A percentile compares a stretch with the other conserved stretches of the same genome.
Evolutionary conservation across 106 monocot genomes (phyloP).

Genomic region (Dendrobium chrysotoxum): DNA sequence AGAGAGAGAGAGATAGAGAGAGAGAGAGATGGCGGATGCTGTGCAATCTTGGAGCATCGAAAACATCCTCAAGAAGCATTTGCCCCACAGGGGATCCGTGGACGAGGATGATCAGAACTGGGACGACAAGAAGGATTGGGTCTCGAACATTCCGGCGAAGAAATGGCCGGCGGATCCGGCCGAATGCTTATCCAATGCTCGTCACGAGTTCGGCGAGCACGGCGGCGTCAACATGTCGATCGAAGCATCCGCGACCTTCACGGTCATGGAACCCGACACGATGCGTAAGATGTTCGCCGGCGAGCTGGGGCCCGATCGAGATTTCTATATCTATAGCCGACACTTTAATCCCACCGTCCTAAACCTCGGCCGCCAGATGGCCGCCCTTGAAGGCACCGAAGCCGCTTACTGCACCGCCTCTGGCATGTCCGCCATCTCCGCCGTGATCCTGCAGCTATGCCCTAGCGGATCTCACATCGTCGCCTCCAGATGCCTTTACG

Average conservation of each 20-base stretch:
- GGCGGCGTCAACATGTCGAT: conserved; percentile 99
- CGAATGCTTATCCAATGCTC: conserved; percentile 53
- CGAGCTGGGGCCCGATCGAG: conserved; percentile 87
- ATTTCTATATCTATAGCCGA: conserved; percentile 91
- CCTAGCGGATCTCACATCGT: conserved; percentile 79
- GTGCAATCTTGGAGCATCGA: conserved; percentile 2
- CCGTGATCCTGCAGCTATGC: conserved; percentile 70
- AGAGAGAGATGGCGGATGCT: conserved; percentile 4
- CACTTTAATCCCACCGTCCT: conserved; percentile 97
- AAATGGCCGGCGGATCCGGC: conserved; percentile 48
- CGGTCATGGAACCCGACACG: conserved; percentile 95
- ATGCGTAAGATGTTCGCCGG: conserved; percentile 81
- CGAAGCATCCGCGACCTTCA: conserved; percentile 98
- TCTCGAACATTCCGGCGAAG: background rate
- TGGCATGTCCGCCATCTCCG: conserved; percentile 90
- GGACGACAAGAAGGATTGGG: background rate
- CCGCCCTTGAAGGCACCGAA: conserved; percentile 89
- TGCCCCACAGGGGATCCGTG: background rate
- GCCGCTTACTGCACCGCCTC: conserved; percentile 96
- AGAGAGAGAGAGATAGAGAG: background rate
- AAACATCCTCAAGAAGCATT: background rate
- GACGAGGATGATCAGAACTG: background rate
- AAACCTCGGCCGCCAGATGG: conserved; percentile 86
- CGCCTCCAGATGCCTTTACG: conserved; percentile 83
- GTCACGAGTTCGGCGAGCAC: conserved; percentile 99